Evolutionary conservation across 768 basidiomycete genomes (phyloP).

Genomic region (Amanita muscaria): DNA sequence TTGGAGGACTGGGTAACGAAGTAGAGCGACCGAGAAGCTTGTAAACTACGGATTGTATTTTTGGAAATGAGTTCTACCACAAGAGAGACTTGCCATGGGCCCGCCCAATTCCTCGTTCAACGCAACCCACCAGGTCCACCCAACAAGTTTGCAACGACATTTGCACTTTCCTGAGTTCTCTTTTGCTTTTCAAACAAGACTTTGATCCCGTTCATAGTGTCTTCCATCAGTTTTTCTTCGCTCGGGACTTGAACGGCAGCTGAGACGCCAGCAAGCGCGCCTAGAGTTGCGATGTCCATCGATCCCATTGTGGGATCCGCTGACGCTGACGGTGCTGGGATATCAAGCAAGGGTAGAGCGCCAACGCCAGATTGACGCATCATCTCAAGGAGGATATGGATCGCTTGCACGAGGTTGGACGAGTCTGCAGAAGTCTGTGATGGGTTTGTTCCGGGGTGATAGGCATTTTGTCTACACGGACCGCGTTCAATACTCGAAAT

Average conservation of each 20-base stretch:
- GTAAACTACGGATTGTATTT: background rate
- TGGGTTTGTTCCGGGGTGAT: constrained; percentile 45
- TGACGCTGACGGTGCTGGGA: constrained; percentile 4
- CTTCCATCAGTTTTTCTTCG: constrained; percentile 31
- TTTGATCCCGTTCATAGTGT: constrained; percentile 29
- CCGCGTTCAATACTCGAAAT: background rate
- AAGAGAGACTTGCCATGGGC: no score
- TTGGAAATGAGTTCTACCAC: no score
- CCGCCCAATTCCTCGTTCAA: no score
- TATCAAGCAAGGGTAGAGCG: constrained; percentile 43
- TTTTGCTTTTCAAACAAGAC: constrained; percentile 32
- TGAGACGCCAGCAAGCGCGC: background rate
- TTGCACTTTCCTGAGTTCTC: constrained; percentile 35
- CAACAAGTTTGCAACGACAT: constrained; percentile 33
- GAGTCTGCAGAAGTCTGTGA: constrained; percentile 50
- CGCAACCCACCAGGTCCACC: background rate
- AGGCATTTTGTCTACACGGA: constrained; percentile 45
- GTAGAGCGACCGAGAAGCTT: background rate
- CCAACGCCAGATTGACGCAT: constrained; percentile 58
- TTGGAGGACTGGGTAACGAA: constrained; percentile 14
- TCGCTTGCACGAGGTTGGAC: constrained; percentile 39
- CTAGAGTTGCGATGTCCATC: background rate
- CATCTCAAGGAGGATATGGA: constrained; percentile 36
- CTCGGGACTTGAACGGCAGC: constrained; percentile 14
- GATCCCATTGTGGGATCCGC: no score